Evolutionary conservation across 2,329 filamentous ascomycete genomes (phyloP).

Genomic region (Cryphonectria japonica): DNA sequence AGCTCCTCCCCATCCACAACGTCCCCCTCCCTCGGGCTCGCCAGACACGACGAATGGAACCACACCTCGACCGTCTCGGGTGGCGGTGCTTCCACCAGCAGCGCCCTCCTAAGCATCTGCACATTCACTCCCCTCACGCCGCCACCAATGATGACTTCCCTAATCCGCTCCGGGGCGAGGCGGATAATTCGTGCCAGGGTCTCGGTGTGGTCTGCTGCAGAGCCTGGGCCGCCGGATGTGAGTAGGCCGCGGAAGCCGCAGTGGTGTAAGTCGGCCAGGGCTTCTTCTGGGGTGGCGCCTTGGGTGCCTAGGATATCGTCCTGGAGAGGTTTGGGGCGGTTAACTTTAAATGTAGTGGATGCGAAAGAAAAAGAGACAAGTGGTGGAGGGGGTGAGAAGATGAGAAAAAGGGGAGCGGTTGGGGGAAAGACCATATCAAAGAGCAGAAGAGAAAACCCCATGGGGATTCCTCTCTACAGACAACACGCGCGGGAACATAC

Average conservation of each 20-base stretch:
- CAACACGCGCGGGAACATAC: background rate
- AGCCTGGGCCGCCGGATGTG: constrained; percentile 55
- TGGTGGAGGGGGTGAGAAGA: background rate
- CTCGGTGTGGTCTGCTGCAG: constrained; percentile 44
- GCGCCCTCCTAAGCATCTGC: constrained; percentile 33
- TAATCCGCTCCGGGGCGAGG: constrained; percentile 36
- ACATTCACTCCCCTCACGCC: constrained; percentile 52
- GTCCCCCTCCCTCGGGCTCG: constrained; percentile 23
- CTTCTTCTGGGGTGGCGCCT: constrained; percentile 27
- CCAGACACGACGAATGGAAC: constrained; percentile 54
- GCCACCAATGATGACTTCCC: constrained; percentile 56
- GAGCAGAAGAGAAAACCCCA: background rate
- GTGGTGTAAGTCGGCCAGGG: constrained; percentile 41
- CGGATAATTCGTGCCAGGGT: constrained; percentile 43
- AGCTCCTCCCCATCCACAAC: constrained; percentile 28
- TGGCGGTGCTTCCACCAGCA: constrained; percentile 30
- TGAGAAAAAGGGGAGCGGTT: background rate
- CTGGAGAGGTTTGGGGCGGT: background rate
- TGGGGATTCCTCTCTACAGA: background rate
- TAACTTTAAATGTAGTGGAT: background rate
- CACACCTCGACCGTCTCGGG: constrained; percentile 38
- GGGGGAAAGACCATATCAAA: background rate
- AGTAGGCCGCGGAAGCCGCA: constrained; percentile 57
- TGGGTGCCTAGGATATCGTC: constrained; percentile 47
- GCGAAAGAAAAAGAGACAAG: background rate